Evolutionary conservation across 1,139 yeast species (phyloP).

Genomic region (Blastobotrys proliferans): DNA sequence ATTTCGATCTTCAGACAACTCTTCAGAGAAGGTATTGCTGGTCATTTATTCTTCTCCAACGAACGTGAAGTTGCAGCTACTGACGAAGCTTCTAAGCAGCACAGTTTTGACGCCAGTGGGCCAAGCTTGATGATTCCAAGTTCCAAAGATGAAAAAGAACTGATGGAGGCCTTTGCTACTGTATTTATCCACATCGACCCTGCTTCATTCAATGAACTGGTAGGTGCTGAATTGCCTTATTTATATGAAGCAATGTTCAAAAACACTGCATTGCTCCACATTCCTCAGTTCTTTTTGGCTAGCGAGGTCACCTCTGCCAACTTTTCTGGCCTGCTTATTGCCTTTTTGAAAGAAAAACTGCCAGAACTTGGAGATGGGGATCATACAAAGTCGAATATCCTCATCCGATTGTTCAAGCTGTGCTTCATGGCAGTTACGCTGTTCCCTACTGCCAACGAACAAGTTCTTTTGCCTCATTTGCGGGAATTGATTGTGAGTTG

Average conservation of each 20-base stretch:
- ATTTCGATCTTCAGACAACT: slow-evolving; percentile 69
- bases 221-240: slow-evolving; percentile 73
- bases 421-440: slow-evolving; percentile 95
- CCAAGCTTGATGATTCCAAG: slow-evolving; percentile 82
- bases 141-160: slow-evolving; percentile 88
- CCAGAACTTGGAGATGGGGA: slow-evolving; percentile 80
- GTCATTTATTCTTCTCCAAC: slow-evolving; percentile 70
- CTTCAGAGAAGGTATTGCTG: slow-evolving; percentile 80
- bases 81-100: slow-evolving; percentile 21
- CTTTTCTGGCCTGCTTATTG: slow-evolving; percentile 80
- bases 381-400: slow-evolving; percentile 70
- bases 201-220: slow-evolving; percentile 90
- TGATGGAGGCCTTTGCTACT: slow-evolving; percentile 94
- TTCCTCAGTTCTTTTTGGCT: slow-evolving; percentile 91
- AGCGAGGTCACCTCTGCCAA: slow-evolving; percentile 91
- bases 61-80: slow-evolving; percentile 34
- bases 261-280: slow-evolving; percentile 82
- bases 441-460: slow-evolving; percentile 83
- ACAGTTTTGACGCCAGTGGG: slow-evolving; percentile 67
- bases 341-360: slow-evolving; percentile 69
- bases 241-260: slow-evolving; percentile 75
- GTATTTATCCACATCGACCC: slow-evolving; percentile 93
- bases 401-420: slow-evolving; percentile 80
- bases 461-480: slow-evolving; percentile 81
- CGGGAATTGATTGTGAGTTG: slow-evolving; percentile 79